phyloP scores from a whole-genome alignment of 306 rosid genomes.

The Gastrolobium villosum region DNA sequence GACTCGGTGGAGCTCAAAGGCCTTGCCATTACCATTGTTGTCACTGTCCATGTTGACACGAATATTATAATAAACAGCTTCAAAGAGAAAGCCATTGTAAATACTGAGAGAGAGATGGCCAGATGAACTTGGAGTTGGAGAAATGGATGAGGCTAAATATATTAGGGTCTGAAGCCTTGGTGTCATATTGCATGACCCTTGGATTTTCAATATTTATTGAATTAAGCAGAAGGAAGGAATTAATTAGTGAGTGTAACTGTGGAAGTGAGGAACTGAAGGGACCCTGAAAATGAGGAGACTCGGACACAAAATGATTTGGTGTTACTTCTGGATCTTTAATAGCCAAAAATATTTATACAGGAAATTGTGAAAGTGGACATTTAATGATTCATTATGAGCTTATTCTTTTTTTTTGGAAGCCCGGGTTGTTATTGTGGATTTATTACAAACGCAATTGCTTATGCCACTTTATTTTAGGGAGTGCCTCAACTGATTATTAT shows the following conservation, averaged over 20 bases:
- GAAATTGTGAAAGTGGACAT: no score
- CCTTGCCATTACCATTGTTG: slow-evolving; percentile 6
- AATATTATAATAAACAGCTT: slow-evolving; percentile 15
- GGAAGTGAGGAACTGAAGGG: slow-evolving; percentile 4
- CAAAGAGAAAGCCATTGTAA: slow-evolving; percentile 23
- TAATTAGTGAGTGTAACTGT: not conserved
- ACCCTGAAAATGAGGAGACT: not conserved
- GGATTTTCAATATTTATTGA: not conserved
- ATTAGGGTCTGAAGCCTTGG: not conserved
- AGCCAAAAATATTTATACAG: no score
- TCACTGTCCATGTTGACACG: not conserved
- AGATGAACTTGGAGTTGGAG: no score
- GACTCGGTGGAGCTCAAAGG: not conserved
- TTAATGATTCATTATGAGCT: no score
- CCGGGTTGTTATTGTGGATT: no score
- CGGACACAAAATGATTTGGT: not conserved
- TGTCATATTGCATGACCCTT: not conserved
- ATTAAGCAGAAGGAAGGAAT: not conserved
- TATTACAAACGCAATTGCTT: no score
- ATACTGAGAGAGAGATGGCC: not conserved
- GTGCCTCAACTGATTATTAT: no score
- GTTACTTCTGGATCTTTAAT: no score
- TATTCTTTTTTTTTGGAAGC: no score
- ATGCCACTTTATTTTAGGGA: no score
- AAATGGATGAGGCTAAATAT: no score